These are phyloP conservation scores for Vitellaria paradoxa DNA, from an alignment of 179 eudicot species.

Conservation along the genomic window DNA sequence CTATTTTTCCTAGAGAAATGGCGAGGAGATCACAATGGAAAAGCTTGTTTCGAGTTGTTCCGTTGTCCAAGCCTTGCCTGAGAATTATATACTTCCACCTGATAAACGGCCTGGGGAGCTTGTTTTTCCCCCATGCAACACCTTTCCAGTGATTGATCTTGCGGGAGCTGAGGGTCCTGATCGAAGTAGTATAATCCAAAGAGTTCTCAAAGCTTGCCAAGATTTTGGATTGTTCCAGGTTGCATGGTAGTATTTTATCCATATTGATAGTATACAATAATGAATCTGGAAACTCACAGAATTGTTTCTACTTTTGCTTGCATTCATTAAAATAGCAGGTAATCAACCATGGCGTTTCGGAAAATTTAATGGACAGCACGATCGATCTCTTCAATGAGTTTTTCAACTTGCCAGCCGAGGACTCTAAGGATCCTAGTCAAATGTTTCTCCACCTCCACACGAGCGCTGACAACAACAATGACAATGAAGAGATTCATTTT, in stretches of 20 bases:
- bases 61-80: conserved; percentile 15
- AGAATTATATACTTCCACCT: conserved; percentile 17
- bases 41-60: conserved; percentile 19
- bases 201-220: conserved; percentile 7
- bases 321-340: neutral
- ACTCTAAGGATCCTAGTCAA: conserved; percentile 36
- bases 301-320: neutral
- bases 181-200: neutral
- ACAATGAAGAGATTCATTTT: conserved; percentile 39
- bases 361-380: conserved; percentile 26
- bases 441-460: conserved; percentile 38
- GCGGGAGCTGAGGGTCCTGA: neutral
- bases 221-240: conserved; percentile 22
- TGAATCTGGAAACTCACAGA: neutral
- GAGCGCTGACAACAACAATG: conserved; percentile 27
- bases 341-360: conserved; percentile 25
- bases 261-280: neutral
- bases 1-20: neutral
- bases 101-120: conserved; percentile 20
- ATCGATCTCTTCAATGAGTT: conserved; percentile 32
- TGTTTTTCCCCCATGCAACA: neutral
- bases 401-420: conserved; percentile 37
- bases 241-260: neutral
- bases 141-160: conserved; percentile 14
- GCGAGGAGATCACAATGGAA: conserved; percentile 1